Evolutionary conservation across 1,139 yeast genomes (phyloP).

Genomic region (Diutina sp.): DNA sequence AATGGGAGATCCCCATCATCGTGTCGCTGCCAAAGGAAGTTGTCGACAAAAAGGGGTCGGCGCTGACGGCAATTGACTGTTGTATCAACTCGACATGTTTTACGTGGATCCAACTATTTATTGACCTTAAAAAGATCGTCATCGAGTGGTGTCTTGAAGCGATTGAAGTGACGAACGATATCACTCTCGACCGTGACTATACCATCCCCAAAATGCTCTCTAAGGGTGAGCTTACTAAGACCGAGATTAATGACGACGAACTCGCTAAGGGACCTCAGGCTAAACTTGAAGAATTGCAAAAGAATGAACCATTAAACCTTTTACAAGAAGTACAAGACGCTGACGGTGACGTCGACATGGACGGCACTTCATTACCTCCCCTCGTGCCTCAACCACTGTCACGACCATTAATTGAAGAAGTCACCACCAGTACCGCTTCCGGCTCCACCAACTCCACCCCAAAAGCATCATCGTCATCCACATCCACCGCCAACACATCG

Average conservation of each 20-base stretch:
- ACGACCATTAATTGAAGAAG: not conserved
- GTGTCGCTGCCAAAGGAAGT: conserved; percentile 44
- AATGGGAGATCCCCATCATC: conserved; percentile 79
- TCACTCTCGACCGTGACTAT: conserved; percentile 27
- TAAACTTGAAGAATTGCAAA: conserved; percentile 18
- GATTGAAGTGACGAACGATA: conserved; percentile 36
- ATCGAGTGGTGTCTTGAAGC: conserved; percentile 61
- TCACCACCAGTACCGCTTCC: not conserved
- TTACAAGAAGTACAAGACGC: conserved; percentile 17
- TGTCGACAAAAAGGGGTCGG: conserved; percentile 56
- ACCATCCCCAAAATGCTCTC: conserved; percentile 48
- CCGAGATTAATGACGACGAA: conserved; percentile 21
- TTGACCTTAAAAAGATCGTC: conserved; percentile 32
- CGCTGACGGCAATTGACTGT: conserved; percentile 63
- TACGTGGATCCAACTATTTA: conserved; percentile 47
- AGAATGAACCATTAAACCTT: conserved; percentile 28
- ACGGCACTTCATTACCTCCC: not conserved
- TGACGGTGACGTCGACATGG: not conserved
- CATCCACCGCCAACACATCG: not conserved
- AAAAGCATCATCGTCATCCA: not conserved
- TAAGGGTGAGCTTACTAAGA: conserved; percentile 38
- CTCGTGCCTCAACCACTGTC: not conserved
- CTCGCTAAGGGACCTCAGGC: conserved; percentile 21
- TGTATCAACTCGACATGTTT: conserved; percentile 51
- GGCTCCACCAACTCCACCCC: not conserved